phyloP scores from a whole-genome alignment of 176 grass and related monocot genomes.

The Avena atlantica region DNA sequence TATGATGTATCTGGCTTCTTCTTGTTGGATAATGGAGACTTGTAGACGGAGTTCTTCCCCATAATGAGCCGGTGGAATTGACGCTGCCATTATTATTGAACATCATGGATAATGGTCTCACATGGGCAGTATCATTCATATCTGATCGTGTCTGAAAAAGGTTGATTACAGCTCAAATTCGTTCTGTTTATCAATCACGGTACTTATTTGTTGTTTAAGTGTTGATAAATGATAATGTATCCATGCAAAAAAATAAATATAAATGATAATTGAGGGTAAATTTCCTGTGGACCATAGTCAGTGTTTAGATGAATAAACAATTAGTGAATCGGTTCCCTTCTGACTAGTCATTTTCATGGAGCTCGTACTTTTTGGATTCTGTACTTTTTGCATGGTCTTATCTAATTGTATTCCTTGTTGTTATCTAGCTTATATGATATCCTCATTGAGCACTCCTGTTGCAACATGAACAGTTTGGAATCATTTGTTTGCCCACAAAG shows the following conservation, averaged over 20 bases:
- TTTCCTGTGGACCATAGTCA: conserved; percentile 25
- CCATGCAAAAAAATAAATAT: background rate
- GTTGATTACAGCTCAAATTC: conserved; percentile 13
- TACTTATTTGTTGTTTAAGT: background rate
- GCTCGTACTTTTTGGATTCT: conserved; percentile 37
- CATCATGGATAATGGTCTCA: conserved; percentile 31
- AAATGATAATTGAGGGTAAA: conserved; percentile 6
- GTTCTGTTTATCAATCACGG: conserved; percentile 11
- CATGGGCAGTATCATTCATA: conserved; percentile 34
- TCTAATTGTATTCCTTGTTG: conserved; percentile 43
- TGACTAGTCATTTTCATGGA: conserved; percentile 47
- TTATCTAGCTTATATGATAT: conserved; percentile 44
- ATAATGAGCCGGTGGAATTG: conserved; percentile 42
- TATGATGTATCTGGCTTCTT: conserved; percentile 45
- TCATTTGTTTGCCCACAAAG: conserved; percentile 34
- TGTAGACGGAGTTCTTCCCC: conserved; percentile 13
- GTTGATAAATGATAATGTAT: background rate
- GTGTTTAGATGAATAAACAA: conserved; percentile 15
- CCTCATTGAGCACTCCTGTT: conserved; percentile 27
- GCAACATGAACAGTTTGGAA: conserved; percentile 41
- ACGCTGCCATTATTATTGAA: conserved; percentile 37
- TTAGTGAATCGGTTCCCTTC: conserved; percentile 44
- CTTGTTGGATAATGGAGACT: conserved; percentile 43
- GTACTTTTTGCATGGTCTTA: conserved; percentile 57
- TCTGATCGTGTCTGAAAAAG: conserved; percentile 1